These are phyloP conservation scores for Boletus edulis DNA, from an alignment of 768 basidiomycete genomes.

Conservation along the genomic window DNA sequence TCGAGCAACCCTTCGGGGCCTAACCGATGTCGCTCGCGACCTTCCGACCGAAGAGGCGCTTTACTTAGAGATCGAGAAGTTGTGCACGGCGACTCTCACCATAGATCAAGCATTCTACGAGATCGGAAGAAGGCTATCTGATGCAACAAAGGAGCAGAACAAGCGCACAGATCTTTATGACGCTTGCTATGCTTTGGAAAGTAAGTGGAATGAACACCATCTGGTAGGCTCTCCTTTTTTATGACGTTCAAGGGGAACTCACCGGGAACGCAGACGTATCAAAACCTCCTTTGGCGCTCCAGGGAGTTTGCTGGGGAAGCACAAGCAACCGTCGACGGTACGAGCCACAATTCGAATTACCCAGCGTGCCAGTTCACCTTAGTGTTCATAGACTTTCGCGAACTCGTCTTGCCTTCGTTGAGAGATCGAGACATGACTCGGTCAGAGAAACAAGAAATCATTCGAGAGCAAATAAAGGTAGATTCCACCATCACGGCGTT, in stretches of 20 bases:
- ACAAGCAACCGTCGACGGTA: constrained; percentile 17
- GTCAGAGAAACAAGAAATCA: constrained; percentile 12
- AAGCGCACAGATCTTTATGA: constrained; percentile 9
- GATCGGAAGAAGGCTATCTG: constrained; percentile 10
- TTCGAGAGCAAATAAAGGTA: constrained; percentile 18
- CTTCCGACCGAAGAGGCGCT: constrained; percentile 13
- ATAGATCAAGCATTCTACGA: constrained; percentile 17
- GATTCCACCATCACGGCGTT: not conserved
- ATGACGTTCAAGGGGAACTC: not conserved
- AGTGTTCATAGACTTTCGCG: constrained; percentile 11
- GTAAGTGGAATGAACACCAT: constrained; percentile 17
- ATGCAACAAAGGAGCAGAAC: constrained; percentile 6
- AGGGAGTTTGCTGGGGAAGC: constrained; percentile 21
- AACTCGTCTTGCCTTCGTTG: constrained; percentile 16
- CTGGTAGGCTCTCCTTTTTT: not conserved
- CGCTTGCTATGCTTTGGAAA: constrained; percentile 8
- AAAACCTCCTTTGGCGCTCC: constrained; percentile 17
- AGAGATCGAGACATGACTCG: constrained; percentile 1
- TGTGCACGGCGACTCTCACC: constrained; percentile 14
- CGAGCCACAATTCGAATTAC: not conserved
- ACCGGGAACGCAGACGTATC: constrained; percentile 9
- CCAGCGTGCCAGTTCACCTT: not conserved
- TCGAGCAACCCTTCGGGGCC: not conserved
- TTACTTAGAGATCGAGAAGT: constrained; percentile 13
- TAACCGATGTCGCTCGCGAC: not conserved